A percentile compares a stretch with the other conserved stretches of the same genome.
Evolutionary conservation across 208 protist species (phyloP).

Genomic region (Leishmania tropica): DNA sequence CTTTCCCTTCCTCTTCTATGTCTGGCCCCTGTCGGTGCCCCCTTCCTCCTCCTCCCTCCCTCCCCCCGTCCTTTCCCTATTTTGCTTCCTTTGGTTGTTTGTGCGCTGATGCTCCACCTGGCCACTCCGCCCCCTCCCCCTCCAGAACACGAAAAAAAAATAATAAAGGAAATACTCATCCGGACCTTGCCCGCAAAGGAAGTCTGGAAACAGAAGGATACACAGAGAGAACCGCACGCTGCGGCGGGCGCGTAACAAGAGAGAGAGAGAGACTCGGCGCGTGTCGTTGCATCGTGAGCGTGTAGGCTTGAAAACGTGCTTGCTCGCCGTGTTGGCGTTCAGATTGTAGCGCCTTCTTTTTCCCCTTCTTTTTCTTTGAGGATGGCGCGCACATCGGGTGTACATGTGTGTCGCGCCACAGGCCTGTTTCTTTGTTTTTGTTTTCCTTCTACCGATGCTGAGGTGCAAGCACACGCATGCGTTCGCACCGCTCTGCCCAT

Average conservation of each 20-base stretch:
- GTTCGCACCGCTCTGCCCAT: neutral
- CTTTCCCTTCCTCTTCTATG: neutral
- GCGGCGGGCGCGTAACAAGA: neutral
- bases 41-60: neutral
- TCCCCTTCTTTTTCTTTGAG: neutral
- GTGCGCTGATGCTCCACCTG: neutral
- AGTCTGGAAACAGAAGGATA: neutral
- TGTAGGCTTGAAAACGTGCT: neutral
- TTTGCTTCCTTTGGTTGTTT: conserved; percentile 10
- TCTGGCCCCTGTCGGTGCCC: neutral
- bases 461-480: neutral
- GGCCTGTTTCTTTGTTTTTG: neutral
- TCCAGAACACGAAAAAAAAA: neutral
- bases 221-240: neutral
- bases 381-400: neutral
- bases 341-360: neutral
- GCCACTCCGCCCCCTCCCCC: neutral
- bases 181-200: neutral
- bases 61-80: neutral
- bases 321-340: neutral
- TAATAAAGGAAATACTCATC: neutral
- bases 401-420: neutral
- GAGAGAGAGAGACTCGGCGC: too few relatives aligned
- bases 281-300: neutral
- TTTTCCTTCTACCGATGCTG: neutral